Evolutionary conservation across 768 basidiomycete species (phyloP).

Genomic region (Naganishia onofrii): DNA sequence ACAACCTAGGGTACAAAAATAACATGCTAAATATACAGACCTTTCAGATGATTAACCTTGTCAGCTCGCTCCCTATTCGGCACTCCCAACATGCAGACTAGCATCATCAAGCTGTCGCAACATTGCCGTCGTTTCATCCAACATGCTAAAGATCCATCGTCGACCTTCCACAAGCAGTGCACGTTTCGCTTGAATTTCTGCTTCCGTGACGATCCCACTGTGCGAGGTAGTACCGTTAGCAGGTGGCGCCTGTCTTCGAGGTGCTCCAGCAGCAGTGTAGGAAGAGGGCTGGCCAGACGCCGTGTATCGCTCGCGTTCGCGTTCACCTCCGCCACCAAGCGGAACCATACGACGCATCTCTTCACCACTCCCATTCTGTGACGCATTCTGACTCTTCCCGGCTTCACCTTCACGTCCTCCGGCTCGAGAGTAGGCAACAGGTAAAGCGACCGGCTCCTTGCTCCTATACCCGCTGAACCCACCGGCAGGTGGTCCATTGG

Average conservation of each 20-base stretch:
- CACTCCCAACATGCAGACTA: conserved; percentile 5
- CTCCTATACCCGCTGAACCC: background rate
- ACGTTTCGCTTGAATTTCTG: conserved; percentile 24
- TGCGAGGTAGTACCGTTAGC: no score
- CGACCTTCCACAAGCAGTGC: conserved; percentile 29
- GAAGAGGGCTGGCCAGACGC: background rate
- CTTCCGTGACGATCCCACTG: conserved; percentile 11
- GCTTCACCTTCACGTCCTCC: background rate
- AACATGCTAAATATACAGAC: background rate
- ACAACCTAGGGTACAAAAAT: background rate
- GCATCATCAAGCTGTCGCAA: conserved; percentile 30
- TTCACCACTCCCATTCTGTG: background rate
- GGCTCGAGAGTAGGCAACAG: conserved; percentile 1
- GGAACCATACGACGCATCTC: background rate
- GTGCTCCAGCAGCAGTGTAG: no score
- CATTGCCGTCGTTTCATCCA: conserved; percentile 32
- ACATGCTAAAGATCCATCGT: conserved; percentile 31
- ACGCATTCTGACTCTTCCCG: background rate
- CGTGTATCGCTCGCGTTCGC: background rate
- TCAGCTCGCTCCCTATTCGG: no score
- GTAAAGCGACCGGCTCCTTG: conserved; percentile 8
- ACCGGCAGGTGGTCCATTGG: background rate
- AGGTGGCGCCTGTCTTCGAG: no score
- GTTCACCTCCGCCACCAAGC: background rate
- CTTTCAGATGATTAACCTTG: no score